Percentiles rank a stretch among this genome's conserved stretches.
Conservation (phyloP, 176 grass and related monocot species). For the bread wheat (Triticum aestivum) region IWGSC_CS_RefSeq_v2.1 NC_057803.1:278893118-278893617, state of each 20-base stretch:
- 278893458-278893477: conserved; percentile 70
- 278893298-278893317: conserved; percentile 50
- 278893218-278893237: conserved; percentile 70
- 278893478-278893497: conserved; percentile 64
- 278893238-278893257: conserved; percentile 56
- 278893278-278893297: conserved; percentile 65
- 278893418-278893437: conserved; percentile 63
- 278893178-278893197: conserved; percentile 67
- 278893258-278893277: conserved; percentile 66
- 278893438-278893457: conserved; percentile 76
- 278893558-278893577: conserved; percentile 67
- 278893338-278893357: conserved; percentile 50
- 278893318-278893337: conserved; percentile 63
- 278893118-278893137: conserved; percentile 56
- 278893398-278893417: conserved; percentile 42
- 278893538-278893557: conserved; percentile 69
- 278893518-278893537: conserved; percentile 65
- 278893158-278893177: conserved; percentile 76
- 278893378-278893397: conserved; percentile 54
- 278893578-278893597: conserved; percentile 52
- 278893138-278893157: conserved; percentile 59
- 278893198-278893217: conserved; percentile 64
- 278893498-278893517: conserved; percentile 60
- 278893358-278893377: conserved; percentile 62
- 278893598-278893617: conserved; percentile 56